These are phyloP conservation scores for Lichtheimia corymbifera DNA, from an alignment of 371 early-diverging fungal genomes.

Conservation along the genomic window DNA sequence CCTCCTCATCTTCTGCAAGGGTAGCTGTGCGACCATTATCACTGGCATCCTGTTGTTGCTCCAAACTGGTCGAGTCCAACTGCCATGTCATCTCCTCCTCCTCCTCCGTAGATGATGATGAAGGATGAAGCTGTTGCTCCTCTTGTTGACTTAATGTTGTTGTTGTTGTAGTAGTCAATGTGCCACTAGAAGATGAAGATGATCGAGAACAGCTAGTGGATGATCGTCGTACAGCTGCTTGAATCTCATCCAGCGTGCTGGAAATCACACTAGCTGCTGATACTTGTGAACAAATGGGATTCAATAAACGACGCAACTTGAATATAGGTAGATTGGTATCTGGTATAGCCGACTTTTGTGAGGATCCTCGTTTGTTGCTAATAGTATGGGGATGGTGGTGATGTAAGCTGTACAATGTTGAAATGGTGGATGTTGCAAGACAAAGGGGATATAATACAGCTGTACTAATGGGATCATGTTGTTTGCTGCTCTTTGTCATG, in stretches of 20 bases:
- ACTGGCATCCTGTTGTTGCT: not conserved
- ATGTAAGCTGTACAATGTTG: no score
- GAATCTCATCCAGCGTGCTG: conserved; percentile 7
- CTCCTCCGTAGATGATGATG: no score
- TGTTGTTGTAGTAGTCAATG: not conserved
- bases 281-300: conserved; percentile 17
- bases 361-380: not conserved
- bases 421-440: conserved; percentile 9
- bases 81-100: not conserved
- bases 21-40: no score
- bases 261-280: conserved; percentile 10
- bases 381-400: no score
- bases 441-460: conserved; percentile 12
- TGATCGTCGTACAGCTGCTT: conserved; percentile 3
- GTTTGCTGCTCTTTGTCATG: not conserved
- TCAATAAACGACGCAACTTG: conserved; percentile 13
- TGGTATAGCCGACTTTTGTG: not conserved
- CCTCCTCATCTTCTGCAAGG: not conserved
- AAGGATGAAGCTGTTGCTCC: not conserved
- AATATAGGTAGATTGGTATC: conserved; percentile 4
- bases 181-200: not conserved
- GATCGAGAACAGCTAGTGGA: not conserved
- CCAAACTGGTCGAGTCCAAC: not conserved
- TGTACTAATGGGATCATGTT: conserved; percentile 3
- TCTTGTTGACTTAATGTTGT: not conserved